Percentiles rank a stretch among this genome's conserved stretches.
These are phyloP conservation scores for Debaryomycetaceae sp. DNA, from an alignment of 1,139 yeast species.

Conservation along the genomic window DNA sequence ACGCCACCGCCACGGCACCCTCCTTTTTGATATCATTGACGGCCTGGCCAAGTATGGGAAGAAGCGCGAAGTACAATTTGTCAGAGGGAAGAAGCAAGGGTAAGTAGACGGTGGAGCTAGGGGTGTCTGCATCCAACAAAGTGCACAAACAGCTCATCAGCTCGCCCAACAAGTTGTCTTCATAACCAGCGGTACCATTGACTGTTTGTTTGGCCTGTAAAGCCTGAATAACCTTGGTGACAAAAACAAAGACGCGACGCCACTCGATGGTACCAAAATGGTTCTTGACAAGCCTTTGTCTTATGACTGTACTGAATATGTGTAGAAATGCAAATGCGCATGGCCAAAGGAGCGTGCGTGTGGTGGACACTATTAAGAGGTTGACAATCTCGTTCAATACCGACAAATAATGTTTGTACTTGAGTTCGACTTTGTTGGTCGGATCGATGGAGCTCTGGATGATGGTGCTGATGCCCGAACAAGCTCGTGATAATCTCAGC, in stretches of 20 bases:
- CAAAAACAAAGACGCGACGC: constrained; percentile 19
- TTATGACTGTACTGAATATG: constrained; percentile 24
- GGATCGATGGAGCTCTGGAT: constrained; percentile 21
- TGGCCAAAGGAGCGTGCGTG: constrained; percentile 23
- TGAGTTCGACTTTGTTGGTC: constrained; percentile 14
- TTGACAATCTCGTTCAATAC: constrained; percentile 21
- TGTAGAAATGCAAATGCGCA: constrained; percentile 31
- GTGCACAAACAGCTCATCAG: constrained; percentile 20
- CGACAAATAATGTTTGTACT: constrained; percentile 27
- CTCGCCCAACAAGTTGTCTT: constrained; percentile 25
- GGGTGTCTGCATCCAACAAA: constrained; percentile 25
- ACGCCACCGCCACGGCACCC: constrained; percentile 16
- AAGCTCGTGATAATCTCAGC: constrained; percentile 36
- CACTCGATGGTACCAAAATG: constrained; percentile 34
- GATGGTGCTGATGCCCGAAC: constrained; percentile 33
- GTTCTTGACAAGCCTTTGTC: constrained; percentile 31
- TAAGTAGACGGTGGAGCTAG: constrained; percentile 19
- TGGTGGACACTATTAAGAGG: constrained; percentile 14
- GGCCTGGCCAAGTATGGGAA: constrained; percentile 19
- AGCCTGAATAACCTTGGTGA: constrained; percentile 17
- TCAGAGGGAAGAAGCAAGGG: constrained; percentile 10
- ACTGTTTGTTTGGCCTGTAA: constrained; percentile 9
- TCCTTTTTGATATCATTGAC: constrained; percentile 19
- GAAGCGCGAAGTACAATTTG: constrained; percentile 19
- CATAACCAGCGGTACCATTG: constrained; percentile 7